A percentile compares a stretch with the other conserved stretches of the same genome.
Evolutionary conservation across 345 rosid genomes (phyloP).

Genomic region (Murraya koenigii): DNA sequence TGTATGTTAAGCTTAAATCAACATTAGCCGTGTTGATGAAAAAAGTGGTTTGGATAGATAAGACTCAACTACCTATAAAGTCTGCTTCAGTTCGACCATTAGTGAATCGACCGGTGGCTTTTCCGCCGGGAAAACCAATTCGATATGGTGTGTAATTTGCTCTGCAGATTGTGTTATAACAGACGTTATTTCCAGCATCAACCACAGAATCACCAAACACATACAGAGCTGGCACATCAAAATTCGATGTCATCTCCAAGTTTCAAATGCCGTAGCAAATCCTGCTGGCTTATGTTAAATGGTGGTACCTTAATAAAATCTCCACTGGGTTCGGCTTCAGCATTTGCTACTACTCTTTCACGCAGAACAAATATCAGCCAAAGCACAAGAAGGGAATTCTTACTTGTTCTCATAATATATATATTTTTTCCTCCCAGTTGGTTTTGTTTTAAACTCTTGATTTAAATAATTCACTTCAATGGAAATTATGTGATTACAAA

Average conservation of each 20-base stretch:
- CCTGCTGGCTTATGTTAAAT: neutral
- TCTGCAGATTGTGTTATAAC: neutral
- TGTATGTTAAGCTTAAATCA: neutral
- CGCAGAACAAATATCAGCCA: neutral
- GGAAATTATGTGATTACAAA: neutral
- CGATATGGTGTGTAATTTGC: neutral
- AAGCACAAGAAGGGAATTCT: neutral
- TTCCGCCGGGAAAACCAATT: neutral
- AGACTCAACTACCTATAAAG: neutral
- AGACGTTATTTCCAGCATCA: neutral
- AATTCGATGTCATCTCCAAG: neutral
- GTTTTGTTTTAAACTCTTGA: neutral
- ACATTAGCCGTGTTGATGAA: neutral
- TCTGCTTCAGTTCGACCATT: slow-evolving; percentile 3
- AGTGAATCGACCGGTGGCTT: neutral
- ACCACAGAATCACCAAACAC: neutral
- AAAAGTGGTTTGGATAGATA: neutral
- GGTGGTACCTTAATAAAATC: neutral
- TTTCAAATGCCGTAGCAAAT: neutral
- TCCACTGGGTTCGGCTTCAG: neutral
- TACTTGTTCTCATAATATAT: neutral
- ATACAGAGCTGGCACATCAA: slow-evolving; percentile 1
- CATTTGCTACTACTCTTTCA: no score
- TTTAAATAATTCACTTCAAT: neutral
- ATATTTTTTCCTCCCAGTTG: neutral